Evolutionary conservation across 768 basidiomycete species (phyloP), one percentile per base, ranked within the genome.

Genomic region (Saitozyma podzolica): DNA sequence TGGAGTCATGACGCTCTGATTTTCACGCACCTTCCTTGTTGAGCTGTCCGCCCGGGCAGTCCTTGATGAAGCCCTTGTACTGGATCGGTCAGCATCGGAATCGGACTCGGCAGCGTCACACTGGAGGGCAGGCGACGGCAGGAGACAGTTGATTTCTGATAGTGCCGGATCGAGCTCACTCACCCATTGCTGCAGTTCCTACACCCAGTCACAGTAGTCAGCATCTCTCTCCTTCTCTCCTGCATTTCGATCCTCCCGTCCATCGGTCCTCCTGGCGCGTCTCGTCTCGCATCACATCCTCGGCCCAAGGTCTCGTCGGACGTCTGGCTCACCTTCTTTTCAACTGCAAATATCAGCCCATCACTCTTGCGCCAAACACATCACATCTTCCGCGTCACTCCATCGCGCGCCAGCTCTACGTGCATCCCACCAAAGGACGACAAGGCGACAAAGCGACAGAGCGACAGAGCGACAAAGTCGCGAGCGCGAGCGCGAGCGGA

Each of bases 11-110:
- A 2, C 2, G 13, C 45, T 47, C 13, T 29, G 19, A 9, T 47
- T 6, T 20, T 6, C 17, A 62, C 74, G 62, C 50, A 73, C 74
- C 74, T 59, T 86, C 83, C 84, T 92, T 96, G 85, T 97, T 90
- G 74, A 99, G 86, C 68, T 93, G 90, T 48, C 96, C 96, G 5
- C 92, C 90, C 0, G 96, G 96, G 78, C 96, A 99, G 81, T 99
- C 96, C 81, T 93, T 96, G 77, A 95, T 86, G 83, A 98, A 99
- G 51, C 96, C 96, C 81, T 98, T 98, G 85, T 98, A 95, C 94
- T 95, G 80, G 41, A 20, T 42, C 56, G 54, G 58, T 63, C 65
- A 64, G 63, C 68, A 59, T 47, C 58, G 8, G 9, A 2, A 59
- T 56, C 54, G 29, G 29, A 29, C 29, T n/a, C n/a, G n/a, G n/a